Conservation (phyloP, 148 eudicot genomes). For the Silene conica region DNA sequence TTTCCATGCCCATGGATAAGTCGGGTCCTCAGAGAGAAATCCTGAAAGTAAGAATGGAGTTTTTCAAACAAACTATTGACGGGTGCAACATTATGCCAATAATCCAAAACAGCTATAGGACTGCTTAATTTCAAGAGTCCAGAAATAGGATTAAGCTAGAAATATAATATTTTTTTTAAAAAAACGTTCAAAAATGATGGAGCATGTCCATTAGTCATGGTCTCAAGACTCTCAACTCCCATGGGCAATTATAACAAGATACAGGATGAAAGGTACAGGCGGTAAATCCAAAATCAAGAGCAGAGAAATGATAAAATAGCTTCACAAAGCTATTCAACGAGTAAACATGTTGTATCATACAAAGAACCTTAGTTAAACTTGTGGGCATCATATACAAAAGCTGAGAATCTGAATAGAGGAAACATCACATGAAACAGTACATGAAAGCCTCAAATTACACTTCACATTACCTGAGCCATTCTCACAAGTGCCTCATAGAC, state of each 20-base stretch:
- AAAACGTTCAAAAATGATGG: not conserved
- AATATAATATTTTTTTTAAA: not conserved
- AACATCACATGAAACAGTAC: not conserved
- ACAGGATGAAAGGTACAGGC: no score
- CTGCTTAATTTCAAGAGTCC: not conserved
- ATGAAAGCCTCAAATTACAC: slow-evolving; percentile 2
- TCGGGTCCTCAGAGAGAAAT: slow-evolving; percentile 88
- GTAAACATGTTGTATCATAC: not conserved
- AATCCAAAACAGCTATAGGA: not conserved
- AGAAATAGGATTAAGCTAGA: not conserved
- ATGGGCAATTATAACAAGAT: not conserved
- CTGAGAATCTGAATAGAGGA: not conserved
- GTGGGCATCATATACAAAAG: not conserved
- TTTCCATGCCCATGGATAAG: slow-evolving; percentile 96
- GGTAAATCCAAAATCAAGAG: not conserved
- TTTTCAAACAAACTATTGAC: not conserved
- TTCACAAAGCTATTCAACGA: not conserved
- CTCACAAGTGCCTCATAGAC: slow-evolving; percentile 95
- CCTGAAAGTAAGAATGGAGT: slow-evolving; percentile 38
- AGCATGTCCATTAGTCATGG: not conserved
- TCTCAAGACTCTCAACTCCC: no score
- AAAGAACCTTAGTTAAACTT: not conserved
- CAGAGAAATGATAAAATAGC: not conserved
- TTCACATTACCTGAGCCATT: slow-evolving; percentile 83
- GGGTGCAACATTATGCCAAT: not conserved